A percentile compares a stretch with the other conserved stretches of the same genome.
Conservation (phyloP, 2,329 filamentous ascomycete genomes). For the Fusarium sp. region DNA sequence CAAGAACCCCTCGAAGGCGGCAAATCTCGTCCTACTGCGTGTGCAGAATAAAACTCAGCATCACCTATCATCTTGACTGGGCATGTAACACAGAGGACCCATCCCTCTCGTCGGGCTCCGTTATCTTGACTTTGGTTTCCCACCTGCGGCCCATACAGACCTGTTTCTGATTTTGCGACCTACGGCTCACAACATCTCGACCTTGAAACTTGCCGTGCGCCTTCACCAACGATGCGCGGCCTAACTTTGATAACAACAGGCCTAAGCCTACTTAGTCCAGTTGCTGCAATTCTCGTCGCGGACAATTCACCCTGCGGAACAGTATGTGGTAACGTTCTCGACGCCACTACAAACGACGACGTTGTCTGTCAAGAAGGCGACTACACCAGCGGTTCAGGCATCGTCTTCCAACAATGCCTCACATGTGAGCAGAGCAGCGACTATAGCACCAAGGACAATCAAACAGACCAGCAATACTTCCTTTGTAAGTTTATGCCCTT, state of each 20-base stretch:
- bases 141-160: conserved; percentile 1
- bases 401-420: conserved; percentile 68
- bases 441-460: conserved; percentile 58
- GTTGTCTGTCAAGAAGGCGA: conserved; percentile 63
- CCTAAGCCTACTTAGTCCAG: conserved; percentile 38
- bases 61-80: conserved; percentile 27
- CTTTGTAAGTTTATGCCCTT: conserved; percentile 61
- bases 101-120: conserved; percentile 5
- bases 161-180: conserved; percentile 1
- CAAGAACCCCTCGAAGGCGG: conserved; percentile 6
- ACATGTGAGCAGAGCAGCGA: conserved; percentile 67
- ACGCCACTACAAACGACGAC: conserved; percentile 62
- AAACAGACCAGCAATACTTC: conserved; percentile 68
- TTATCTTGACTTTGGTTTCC: conserved; percentile 1
- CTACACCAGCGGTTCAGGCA: conserved; percentile 60
- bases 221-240: conserved; percentile 23
- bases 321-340: conserved; percentile 69
- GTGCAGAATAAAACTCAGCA: conserved; percentile 9
- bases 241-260: conserved; percentile 35
- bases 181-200: not conserved
- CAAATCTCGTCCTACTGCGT: conserved; percentile 19
- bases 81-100: conserved; percentile 37
- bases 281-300: conserved; percentile 60
- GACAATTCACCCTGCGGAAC: conserved; percentile 65
- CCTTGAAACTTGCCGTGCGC: not conserved